These are phyloP conservation scores for Talaromyces ruber DNA, from an alignment of 495 filamentous ascomycete species.

Conservation along the genomic window DNA sequence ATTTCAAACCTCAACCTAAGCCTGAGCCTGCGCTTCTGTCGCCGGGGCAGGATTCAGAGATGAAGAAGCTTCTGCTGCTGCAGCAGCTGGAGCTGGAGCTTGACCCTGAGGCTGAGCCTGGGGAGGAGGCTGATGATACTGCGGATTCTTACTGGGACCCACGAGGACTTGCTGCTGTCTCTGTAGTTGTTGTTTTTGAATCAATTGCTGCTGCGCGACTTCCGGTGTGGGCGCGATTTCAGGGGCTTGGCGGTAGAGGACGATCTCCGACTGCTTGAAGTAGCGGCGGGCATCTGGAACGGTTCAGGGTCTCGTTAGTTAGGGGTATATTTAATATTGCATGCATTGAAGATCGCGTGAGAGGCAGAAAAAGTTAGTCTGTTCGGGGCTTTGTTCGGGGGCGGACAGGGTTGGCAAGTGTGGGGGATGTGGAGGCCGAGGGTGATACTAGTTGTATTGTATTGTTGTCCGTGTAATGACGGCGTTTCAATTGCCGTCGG, in stretches of 20 bases:
- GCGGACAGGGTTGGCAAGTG: background rate
- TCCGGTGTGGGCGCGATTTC: slow-evolving; percentile 43
- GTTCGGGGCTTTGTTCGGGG: background rate
- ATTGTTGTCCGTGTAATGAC: background rate
- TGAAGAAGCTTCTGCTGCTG: background rate
- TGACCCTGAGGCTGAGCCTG: slow-evolving; percentile 3
- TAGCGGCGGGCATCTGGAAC: slow-evolving; percentile 81
- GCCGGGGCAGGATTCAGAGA: background rate
- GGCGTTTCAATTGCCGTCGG: slow-evolving; percentile 30
- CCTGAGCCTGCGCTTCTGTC: background rate
- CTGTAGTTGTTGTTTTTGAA: slow-evolving; percentile 33
- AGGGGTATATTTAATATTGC: too few relatives aligned
- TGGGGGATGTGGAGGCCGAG: background rate
- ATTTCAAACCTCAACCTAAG: background rate
- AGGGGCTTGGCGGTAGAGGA: slow-evolving; percentile 90
- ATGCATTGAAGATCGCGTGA: background rate
- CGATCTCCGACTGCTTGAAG: slow-evolving; percentile 99
- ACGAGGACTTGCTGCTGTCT: slow-evolving; percentile 28
- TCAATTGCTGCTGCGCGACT: slow-evolving; percentile 37
- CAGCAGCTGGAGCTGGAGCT: background rate
- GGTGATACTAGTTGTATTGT: background rate
- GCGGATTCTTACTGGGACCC: slow-evolving; percentile 28
- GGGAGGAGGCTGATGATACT: slow-evolving; percentile 11
- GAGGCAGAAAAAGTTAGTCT: background rate
- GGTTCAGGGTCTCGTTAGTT: background rate